phyloP scores from a whole-genome alignment of 495 filamentous ascomycete species.

The Neurospora discreta region DNA sequence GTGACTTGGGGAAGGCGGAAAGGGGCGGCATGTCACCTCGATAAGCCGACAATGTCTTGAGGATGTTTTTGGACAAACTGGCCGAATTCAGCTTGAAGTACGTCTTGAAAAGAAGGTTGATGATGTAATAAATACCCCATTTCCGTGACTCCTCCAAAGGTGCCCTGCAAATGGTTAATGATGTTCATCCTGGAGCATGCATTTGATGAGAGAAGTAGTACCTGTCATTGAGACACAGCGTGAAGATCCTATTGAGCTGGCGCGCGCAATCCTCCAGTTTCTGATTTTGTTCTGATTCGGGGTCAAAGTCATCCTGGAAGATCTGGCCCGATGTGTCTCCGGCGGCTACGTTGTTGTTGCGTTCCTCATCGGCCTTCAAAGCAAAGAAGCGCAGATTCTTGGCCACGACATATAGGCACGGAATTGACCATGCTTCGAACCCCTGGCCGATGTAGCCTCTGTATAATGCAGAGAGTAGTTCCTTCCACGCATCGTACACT shows the following conservation, averaged over 20 bases:
- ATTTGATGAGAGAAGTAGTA: slow-evolving; percentile 23
- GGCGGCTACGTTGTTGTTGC: slow-evolving; percentile 35
- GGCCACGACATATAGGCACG: slow-evolving; percentile 73
- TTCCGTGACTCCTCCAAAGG: slow-evolving; percentile 83
- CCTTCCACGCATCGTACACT: slow-evolving; percentile 80
- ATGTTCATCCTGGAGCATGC: neutral
- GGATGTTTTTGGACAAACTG: slow-evolving; percentile 78
- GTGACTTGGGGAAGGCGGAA: slow-evolving; percentile 66
- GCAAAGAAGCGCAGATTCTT: slow-evolving; percentile 80
- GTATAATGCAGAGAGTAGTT: slow-evolving; percentile 56
- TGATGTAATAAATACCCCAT: slow-evolving; percentile 91
- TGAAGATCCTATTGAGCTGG: slow-evolving; percentile 80
- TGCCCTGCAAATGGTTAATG: slow-evolving; percentile 42
- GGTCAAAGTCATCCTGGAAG: slow-evolving; percentile 67
- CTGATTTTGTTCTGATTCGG: slow-evolving; percentile 58
- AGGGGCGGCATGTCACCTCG: slow-evolving; percentile 66
- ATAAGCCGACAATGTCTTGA: slow-evolving; percentile 69
- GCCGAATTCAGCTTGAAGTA: slow-evolving; percentile 93
- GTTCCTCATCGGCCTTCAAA: slow-evolving; percentile 68
- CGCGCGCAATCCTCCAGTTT: slow-evolving; percentile 83
- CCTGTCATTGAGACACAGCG: slow-evolving; percentile 79
- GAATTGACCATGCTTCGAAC: slow-evolving; percentile 78
- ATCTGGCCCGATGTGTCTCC: slow-evolving; percentile 32
- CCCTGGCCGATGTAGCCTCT: slow-evolving; percentile 58
- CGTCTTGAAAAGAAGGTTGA: slow-evolving; percentile 91